phyloP scores from a whole-genome alignment of 1,284 basidiomycete species.

The Ganoderma sinense region DNA sequence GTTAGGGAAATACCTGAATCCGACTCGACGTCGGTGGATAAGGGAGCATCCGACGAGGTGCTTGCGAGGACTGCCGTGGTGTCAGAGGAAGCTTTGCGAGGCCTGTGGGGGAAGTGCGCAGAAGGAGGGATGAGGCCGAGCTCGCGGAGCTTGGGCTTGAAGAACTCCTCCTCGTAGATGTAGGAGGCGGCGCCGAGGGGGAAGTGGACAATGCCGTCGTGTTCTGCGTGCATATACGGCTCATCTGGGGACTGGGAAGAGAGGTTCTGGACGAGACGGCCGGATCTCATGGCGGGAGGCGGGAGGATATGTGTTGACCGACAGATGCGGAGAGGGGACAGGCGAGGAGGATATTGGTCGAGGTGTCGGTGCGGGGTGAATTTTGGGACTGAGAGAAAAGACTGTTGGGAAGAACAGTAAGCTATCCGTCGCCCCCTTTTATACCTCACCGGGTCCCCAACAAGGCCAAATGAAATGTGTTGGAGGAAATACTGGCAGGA shows the following conservation, averaged over 20 bases:
- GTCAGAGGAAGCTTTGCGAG: not conserved
- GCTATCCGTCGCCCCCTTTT: not conserved
- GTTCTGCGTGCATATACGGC: constrained; percentile 4
- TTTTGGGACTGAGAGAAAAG: not conserved
- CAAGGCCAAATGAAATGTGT: not conserved
- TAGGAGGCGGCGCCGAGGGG: constrained; percentile 27
- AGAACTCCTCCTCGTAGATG: constrained; percentile 21
- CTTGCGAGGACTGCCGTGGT: not conserved
- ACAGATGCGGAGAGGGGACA: not conserved
- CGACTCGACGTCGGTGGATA: not conserved
- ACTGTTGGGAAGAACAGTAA: not conserved
- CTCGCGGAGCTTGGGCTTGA: constrained; percentile 18
- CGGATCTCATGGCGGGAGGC: not conserved
- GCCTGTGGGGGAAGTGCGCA: not conserved
- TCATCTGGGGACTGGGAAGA: not conserved
- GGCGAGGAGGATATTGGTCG: not conserved
- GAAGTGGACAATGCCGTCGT: constrained; percentile 29
- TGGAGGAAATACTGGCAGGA: not conserved
- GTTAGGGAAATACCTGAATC: constrained; percentile 11
- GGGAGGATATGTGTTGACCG: not conserved
- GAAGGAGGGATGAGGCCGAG: constrained; percentile 21
- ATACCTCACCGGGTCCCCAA: not conserved
- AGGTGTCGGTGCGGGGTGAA: not conserved
- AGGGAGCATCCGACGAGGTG: not conserved
- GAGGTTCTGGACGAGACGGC: not conserved